Conservation (phyloP, 805 yeast species). For the Ogataea haglerorum region DNA sequence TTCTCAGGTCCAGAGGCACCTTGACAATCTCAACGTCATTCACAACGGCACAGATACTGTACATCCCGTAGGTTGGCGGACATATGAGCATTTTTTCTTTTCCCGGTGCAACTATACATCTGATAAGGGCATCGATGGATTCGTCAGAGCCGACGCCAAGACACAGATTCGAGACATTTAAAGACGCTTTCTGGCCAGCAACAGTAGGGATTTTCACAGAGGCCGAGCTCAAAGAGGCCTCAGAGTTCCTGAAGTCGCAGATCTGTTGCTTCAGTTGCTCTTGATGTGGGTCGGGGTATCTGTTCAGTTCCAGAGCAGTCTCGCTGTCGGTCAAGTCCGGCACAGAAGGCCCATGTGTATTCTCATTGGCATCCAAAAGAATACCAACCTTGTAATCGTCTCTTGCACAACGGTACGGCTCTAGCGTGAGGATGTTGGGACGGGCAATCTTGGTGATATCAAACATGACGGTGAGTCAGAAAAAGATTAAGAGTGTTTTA, state of each 20-base stretch:
- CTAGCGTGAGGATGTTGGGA: slow-evolving; percentile 77
- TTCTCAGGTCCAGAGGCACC: slow-evolving; percentile 67
- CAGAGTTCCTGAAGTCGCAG: slow-evolving; percentile 64
- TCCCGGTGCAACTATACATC: slow-evolving; percentile 82
- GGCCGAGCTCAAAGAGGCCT: slow-evolving; percentile 30
- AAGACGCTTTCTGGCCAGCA: slow-evolving; percentile 8
- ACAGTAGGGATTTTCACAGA: slow-evolving; percentile 21
- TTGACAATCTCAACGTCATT: slow-evolving; percentile 79
- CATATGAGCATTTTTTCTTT: slow-evolving; percentile 77
- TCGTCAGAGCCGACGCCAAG: slow-evolving; percentile 98
- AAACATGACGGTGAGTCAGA: slow-evolving; percentile 37
- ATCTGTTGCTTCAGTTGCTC: slow-evolving; percentile 66
- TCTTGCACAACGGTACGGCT: slow-evolving; percentile 95
- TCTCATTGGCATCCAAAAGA: slow-evolving; percentile 92
- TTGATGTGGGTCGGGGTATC: slow-evolving; percentile 98
- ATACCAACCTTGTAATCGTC: slow-evolving; percentile 91
- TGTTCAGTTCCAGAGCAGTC: slow-evolving; percentile 56
- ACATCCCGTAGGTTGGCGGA: slow-evolving; percentile 99
- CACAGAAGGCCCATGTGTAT: slow-evolving; percentile 86
- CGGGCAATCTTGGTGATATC: slow-evolving; percentile 61
- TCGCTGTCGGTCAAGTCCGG: slow-evolving; percentile 43
- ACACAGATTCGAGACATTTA: slow-evolving; percentile 66
- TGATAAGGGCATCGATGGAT: slow-evolving; percentile 80
- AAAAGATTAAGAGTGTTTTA: not conserved
- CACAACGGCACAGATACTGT: slow-evolving; percentile 82